These are phyloP conservation scores for Skeletonema menzelii DNA, from an alignment of 108 stramenopile genomes.

Conservation along the genomic window DNA sequence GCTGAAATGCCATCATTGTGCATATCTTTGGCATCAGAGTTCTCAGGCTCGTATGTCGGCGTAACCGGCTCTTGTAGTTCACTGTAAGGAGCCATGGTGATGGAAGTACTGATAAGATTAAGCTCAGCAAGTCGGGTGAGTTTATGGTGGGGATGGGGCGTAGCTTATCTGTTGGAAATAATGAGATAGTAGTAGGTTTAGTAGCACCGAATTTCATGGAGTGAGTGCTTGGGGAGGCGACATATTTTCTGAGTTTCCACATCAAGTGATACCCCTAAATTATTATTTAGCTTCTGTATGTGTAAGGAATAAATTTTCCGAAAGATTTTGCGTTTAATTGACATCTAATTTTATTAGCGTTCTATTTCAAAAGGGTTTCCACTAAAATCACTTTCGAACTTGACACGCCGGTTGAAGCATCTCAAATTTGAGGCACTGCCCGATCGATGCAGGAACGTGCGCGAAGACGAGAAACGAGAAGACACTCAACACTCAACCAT, in stretches of 20 bases:
- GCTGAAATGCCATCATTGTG: background rate
- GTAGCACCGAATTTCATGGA: background rate
- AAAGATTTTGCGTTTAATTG: no score
- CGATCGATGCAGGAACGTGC: background rate
- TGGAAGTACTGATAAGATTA: background rate
- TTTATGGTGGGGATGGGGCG: background rate
- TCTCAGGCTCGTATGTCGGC: background rate
- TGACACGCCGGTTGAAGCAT: background rate
- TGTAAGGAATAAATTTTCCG: no score
- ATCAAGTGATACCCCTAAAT: background rate
- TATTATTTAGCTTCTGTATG: background rate
- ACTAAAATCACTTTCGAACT: background rate
- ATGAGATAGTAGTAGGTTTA: background rate
- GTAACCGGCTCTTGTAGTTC: background rate
- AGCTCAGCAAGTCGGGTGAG: background rate
- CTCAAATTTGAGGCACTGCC: background rate
- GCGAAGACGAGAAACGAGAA: no score
- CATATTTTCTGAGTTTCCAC: background rate
- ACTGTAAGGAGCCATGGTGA: background rate
- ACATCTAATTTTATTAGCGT: no score
- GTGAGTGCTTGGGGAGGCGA: background rate
- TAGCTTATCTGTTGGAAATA: background rate
- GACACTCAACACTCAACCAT: no score
- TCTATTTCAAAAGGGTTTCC: background rate
- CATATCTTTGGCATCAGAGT: background rate